Evolutionary conservation across 345 rosid species (phyloP), one percentile per base, ranked within the genome.

Genomic region (Bruguiera sexangula): DNA sequence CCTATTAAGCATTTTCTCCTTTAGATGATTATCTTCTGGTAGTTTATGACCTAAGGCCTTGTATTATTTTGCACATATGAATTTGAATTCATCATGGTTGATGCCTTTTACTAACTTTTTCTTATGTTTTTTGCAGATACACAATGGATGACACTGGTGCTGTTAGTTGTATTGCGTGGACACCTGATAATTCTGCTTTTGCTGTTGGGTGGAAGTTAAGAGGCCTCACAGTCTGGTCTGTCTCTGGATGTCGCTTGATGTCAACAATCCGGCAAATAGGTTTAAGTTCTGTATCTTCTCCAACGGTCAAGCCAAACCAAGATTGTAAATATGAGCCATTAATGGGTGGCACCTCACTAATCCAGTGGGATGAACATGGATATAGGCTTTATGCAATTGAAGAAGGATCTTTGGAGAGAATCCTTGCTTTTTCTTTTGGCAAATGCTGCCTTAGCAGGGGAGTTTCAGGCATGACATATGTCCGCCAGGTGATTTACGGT

Each of bases 181-280:
- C 98, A 48, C 99, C 96, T 69, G 96, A 92, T 84, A 85, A 90
- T 83, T 87, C 99, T 79, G 96, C 98, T 81, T 92, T 95, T 84
- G 96, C 98, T 43, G 96, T 95, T 81, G 99, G 99, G 75, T 95
- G 98, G 99, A 95, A 88, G 81, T 80, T 78, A 74, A 89, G 98
- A 85, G 99, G 99, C 59, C 92, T 92, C 73, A 78, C 96, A 32
- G 99, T 92, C 70, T 95, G 99, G 99, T 95, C 99, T 32, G 87
- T 95, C 15, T 92, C 99, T 71, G 99, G 99, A 60, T 95, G 97
- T 82, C 88, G 99, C 65, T 83, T 95, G 67, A 95, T 95, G 99
- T 95, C 98, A 60, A 95, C 99, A 27, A 82, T 95, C 73, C 96
- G 98, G 68, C 99, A 95, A 83, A 80, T 87, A 81, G 93, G 97